phyloP scores from a whole-genome alignment of 176 grass and related monocot species.

The Dactylis glomerata region DNA sequence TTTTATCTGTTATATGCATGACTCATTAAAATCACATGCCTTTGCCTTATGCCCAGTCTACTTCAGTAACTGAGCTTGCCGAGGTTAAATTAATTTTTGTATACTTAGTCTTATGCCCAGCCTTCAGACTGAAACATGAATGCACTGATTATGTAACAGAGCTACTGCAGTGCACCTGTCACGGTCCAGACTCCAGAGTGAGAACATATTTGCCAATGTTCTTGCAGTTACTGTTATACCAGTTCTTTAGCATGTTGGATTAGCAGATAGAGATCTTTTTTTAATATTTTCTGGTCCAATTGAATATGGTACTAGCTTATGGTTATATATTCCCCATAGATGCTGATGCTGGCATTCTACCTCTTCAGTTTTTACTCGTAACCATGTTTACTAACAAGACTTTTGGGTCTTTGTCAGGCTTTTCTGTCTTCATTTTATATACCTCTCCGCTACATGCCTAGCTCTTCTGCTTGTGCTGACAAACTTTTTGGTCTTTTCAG shows the following conservation, averaged over 20 bases:
- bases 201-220: constrained; percentile 17
- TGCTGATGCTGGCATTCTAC: background rate
- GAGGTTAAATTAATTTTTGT: background rate
- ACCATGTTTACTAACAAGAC: constrained; percentile 15
- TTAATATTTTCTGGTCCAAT: background rate
- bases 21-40: background rate
- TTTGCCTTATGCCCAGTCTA: background rate
- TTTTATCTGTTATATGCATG: background rate
- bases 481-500: constrained; percentile 36
- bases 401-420: constrained; percentile 41
- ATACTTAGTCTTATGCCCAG: background rate
- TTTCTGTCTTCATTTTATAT: constrained; percentile 59
- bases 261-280: background rate
- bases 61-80: background rate
- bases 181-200: background rate
- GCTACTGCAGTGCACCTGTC: background rate
- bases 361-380: background rate
- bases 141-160: background rate
- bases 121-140: background rate
- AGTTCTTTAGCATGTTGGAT: background rate
- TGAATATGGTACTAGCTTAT: constrained; percentile 1
- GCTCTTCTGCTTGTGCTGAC: constrained; percentile 19
- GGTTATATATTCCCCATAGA: background rate
- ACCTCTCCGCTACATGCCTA: background rate
- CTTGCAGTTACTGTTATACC: background rate